Conservation (phyloP, 208 protist genomes). For the Leishmania arabica region DNA sequence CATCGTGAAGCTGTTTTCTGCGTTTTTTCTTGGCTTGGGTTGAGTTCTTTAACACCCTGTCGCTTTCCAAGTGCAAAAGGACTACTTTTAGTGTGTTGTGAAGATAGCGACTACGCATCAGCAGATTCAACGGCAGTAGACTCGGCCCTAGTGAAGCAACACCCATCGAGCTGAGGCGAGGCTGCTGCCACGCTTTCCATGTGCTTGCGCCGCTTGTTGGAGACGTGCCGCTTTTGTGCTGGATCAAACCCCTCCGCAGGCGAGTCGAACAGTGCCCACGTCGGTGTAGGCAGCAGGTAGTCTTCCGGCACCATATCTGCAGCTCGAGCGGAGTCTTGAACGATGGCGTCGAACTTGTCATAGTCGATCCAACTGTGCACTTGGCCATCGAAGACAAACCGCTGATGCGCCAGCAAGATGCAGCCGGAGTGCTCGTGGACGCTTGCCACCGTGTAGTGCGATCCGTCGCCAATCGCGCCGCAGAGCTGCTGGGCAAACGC, state of each 20-base stretch:
- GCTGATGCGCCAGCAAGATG: conserved; percentile 78
- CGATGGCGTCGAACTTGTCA: conserved; percentile 74
- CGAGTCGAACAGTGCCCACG: conserved; percentile 70
- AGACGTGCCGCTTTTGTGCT: conserved; percentile 64
- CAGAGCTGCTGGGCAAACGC: conserved; percentile 71
- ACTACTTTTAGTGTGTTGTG: background rate
- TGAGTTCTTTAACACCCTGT: background rate
- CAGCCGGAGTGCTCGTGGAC: conserved; percentile 92
- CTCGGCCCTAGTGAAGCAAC: background rate
- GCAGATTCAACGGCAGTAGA: conserved; percentile 5
- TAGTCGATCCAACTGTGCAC: conserved; percentile 92
- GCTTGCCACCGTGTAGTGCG: conserved; percentile 71
- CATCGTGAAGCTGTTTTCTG: background rate
- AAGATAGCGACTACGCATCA: background rate
- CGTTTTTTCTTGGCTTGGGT: background rate
- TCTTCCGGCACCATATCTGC: conserved; percentile 58
- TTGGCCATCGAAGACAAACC: conserved; percentile 62
- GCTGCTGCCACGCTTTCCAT: conserved; percentile 16
- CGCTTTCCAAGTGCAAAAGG: background rate
- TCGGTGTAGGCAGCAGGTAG: conserved; percentile 77
- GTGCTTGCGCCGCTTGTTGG: conserved; percentile 42
- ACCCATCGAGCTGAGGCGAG: background rate
- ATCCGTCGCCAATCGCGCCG: conserved; percentile 55
- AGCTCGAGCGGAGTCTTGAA: conserved; percentile 37
- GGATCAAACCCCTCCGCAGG: conserved; percentile 89